Evolutionary conservation across 495 filamentous ascomycete species (phyloP), one percentile per base, ranked within the genome.

Genomic region (Monascus purpureus): DNA sequence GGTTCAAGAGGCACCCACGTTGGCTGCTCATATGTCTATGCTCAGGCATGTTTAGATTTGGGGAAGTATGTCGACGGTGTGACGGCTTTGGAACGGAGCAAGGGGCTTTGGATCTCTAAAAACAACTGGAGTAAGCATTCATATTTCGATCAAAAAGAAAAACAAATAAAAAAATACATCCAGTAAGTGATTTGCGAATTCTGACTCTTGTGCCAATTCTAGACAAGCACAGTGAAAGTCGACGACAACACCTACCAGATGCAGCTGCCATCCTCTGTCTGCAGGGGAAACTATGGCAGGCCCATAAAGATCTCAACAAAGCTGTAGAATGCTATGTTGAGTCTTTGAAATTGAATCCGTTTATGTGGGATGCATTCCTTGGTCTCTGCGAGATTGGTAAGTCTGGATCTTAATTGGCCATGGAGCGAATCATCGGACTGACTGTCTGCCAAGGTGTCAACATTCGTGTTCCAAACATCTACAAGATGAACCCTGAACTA

Each of bases 281-380:
- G 26, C 70, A 88, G 9, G 90, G 84, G 2, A 93, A 93, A 59
- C 62, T 97, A 19, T 93, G 80, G 61, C 69, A 79, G 19, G 82
- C 72, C 11, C 72, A 87, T 46, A 75, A 80, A 31, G 81, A 94
- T 50, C 65, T 75, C 38, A 75, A 76, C 40, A 85, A 80, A 45
- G 83, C 92, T 18, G 70, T 85, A 8, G 68, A 80, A 29, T 80
- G 72, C 47, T 96, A 85, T 50, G 82, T 87, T 35, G 82, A 86
- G 36, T 77, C 90, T 6, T 60, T 96, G 31, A 93, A 86, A 52
- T 49, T 77, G 23, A 96, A 95, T 47, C 87, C 90, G 0, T 93
- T 96, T 56, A 87, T 93, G 73, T 96, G 92, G 90, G 90, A 97
- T 63, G 92, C 92, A 0, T 95, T 94, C 51, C 65, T 76, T 13